Percentiles rank a stretch among this genome's conserved stretches.
phyloP scores from a whole-genome alignment of 352 stramenopile genomes.

The Phytophthora boehmeriae region DNA sequence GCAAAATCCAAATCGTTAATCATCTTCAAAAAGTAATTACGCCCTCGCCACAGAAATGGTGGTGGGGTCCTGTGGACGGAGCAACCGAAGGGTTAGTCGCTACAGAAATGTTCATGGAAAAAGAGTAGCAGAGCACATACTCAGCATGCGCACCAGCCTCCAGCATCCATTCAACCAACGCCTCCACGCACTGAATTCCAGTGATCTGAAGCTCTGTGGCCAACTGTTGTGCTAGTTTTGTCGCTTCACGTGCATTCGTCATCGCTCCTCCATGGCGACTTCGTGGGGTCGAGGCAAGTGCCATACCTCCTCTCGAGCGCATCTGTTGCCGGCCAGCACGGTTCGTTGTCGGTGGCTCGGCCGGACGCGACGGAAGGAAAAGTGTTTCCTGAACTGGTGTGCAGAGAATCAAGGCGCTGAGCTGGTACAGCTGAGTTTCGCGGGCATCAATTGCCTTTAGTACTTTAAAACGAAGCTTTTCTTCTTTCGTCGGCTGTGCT shows the following conservation, averaged over 20 bases:
- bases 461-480: constrained; percentile 75
- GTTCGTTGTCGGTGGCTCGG: constrained; percentile 26
- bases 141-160: constrained; percentile 68
- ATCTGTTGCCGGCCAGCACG: constrained; percentile 38
- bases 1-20: constrained; percentile 72
- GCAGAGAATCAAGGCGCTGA: constrained; percentile 73
- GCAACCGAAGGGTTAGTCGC: constrained; percentile 10
- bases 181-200: constrained; percentile 78
- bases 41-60: constrained; percentile 70
- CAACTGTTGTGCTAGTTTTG: constrained; percentile 69
- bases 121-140: constrained; percentile 36
- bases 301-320: constrained; percentile 50
- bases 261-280: constrained; percentile 36
- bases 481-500: constrained; percentile 51
- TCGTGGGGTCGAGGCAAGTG: constrained; percentile 36
- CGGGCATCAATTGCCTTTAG: constrained; percentile 68
- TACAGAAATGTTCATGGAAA: background rate
- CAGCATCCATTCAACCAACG: constrained; percentile 84
- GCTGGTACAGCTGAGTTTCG: constrained; percentile 72
- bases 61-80: constrained; percentile 51
- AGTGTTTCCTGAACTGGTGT: constrained; percentile 64
- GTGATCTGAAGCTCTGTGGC: constrained; percentile 63
- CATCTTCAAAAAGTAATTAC: constrained; percentile 85
- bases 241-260: constrained; percentile 75
- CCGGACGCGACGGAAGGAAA: constrained; percentile 55